Evolutionary conservation across 2,329 filamentous ascomycete genomes (phyloP).

Genomic region (Ceratocystis ficicola): DNA sequence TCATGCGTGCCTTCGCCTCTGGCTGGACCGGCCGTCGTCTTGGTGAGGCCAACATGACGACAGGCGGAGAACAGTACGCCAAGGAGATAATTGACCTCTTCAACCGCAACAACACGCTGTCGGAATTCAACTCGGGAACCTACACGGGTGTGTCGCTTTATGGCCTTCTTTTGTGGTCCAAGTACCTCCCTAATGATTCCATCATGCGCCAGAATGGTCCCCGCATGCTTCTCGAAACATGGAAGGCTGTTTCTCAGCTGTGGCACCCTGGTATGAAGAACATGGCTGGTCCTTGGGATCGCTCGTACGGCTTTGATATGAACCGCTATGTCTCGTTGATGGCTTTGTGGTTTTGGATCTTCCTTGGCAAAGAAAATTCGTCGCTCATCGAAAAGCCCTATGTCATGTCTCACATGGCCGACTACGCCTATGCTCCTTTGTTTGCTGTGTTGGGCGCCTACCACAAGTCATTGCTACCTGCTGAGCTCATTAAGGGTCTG

Average conservation of each 20-base stretch:
- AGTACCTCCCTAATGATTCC: conserved; percentile 44
- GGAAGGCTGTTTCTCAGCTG: conserved; percentile 39
- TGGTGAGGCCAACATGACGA: conserved; percentile 47
- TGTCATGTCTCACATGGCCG: conserved; percentile 46
- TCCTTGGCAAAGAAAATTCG: conserved; percentile 39
- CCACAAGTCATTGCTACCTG: conserved; percentile 37
- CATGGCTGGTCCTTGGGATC: conserved; percentile 53
- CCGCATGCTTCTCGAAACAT: conserved; percentile 41
- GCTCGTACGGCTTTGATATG: conserved; percentile 52
- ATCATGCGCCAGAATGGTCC: conserved; percentile 41
- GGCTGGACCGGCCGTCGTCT: conserved; percentile 46
- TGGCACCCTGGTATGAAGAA: conserved; percentile 50
- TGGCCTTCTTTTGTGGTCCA: conserved; percentile 46
- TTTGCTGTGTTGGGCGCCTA: conserved; percentile 42
- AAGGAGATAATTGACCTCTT: conserved; percentile 46
- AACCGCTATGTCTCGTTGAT: conserved; percentile 46
- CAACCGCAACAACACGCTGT: conserved; percentile 42
- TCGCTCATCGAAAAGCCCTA: conserved; percentile 34
- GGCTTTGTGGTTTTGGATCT: conserved; percentile 46
- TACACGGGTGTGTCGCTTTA: conserved; percentile 51
- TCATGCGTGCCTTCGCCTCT: conserved; percentile 51
- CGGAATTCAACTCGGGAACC: conserved; percentile 51
- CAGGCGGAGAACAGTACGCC: conserved; percentile 44
- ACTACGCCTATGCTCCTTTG: conserved; percentile 47
- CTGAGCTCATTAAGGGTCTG: conserved; percentile 32